Evolutionary conservation across 2,329 filamentous ascomycete genomes (phyloP), one percentile per base, ranked within the genome.

Genomic region (Colletotrichum somersetense): DNA sequence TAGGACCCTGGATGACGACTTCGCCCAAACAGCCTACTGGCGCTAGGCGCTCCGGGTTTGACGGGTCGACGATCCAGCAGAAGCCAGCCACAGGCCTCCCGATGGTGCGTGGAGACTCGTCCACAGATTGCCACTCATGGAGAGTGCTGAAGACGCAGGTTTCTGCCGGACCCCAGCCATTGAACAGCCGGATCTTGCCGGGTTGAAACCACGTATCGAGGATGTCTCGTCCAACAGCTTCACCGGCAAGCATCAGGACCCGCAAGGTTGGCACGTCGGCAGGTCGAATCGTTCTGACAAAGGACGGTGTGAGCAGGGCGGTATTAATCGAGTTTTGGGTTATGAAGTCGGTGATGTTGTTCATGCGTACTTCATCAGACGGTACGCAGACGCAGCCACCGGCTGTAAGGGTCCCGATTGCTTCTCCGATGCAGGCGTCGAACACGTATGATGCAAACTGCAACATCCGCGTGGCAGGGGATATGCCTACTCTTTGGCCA

Each of bases 341-440:
- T 11, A 64, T 48, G 30, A 50, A 53, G 2, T 83, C 84, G 1
- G 82, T 78, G 4, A 90, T 79, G 67, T 88, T 83, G 67, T 85
- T 83, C 56, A 86, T 76, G 18, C 86, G 80, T 67, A 88, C 85
- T 10, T 83, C 77, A 1, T 85, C 80, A 14, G 85, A 84, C 0
- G 89, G 88, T 0, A 91, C 82, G 71, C 89, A 91, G 20, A 91
- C 82, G 67, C 87, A 90, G 0, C 87, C 89, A 26, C 90, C 89
- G 42, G 84, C 79, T 14, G 86, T 81, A 7, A 91, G 80, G 0
- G 87, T 84, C 1, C 84, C 83, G 20, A 89, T 79, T 0, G 86
- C 84, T 72, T 89, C 88, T 0, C 84, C 76, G 0, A 89, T 78
- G 20, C 84, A 84, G 7, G 85, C 82, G 58, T 90, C 87, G 44